phyloP scores from a whole-genome alignment of 176 grass and related monocot species.

The Carex pumila region DNA sequence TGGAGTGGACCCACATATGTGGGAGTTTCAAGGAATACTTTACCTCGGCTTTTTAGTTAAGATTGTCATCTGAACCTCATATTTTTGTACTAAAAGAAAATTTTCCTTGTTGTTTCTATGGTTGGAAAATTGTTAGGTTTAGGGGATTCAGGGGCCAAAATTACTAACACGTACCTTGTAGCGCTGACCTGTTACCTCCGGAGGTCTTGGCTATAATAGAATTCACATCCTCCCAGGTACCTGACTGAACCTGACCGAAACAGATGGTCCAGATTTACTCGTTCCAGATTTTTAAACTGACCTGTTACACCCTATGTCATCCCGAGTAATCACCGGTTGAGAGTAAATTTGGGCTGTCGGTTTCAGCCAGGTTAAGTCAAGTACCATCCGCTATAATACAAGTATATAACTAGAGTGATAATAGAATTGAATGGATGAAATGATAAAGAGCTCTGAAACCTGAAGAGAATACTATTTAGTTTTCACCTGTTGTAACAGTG shows the following conservation, averaged over 20 bases:
- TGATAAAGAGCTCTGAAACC: background rate
- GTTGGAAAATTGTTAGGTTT: background rate
- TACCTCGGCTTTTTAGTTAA: background rate
- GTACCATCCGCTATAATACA: too few species aligned
- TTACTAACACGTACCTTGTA: background rate
- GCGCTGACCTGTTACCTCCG: background rate
- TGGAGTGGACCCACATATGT: background rate
- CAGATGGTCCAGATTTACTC: too few species aligned
- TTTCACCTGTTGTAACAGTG: too few species aligned
- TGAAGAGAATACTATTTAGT: too few species aligned
- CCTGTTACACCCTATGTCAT: too few species aligned
- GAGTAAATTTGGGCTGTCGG: too few species aligned
- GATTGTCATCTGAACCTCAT: background rate
- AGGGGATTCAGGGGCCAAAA: background rate
- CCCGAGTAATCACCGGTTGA: too few species aligned
- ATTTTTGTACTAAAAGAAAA: background rate
- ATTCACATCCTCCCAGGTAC: too few species aligned
- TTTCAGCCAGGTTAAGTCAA: too few species aligned
- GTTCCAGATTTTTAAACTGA: too few species aligned
- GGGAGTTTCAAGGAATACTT: background rate
- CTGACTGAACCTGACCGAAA: too few species aligned
- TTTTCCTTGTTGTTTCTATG: background rate
- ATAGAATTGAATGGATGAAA: background rate
- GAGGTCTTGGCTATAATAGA: background rate
- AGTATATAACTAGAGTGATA: background rate